Conservation (phyloP, 805 yeast genomes). For the Metschnikowia lachancei region DNA sequence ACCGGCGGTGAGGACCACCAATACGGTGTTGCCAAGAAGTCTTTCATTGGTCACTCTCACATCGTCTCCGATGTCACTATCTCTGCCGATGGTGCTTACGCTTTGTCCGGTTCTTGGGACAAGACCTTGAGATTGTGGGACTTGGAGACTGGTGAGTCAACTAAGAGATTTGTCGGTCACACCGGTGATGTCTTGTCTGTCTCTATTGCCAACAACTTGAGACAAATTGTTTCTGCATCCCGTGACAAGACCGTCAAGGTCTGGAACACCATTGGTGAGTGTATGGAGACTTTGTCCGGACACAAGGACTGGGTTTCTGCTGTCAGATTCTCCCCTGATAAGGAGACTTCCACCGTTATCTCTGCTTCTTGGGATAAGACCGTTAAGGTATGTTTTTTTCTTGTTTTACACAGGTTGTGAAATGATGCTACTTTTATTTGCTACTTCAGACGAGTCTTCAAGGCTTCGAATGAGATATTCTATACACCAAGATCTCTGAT, state of each 20-base stretch:
- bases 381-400: conserved; percentile 83
- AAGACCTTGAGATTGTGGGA: conserved; percentile 99
- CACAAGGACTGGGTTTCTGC: conserved; percentile 99
- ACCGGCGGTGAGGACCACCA: conserved; percentile 86
- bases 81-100: conserved; percentile 96
- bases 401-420: conserved; percentile 20
- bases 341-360: conserved; percentile 69
- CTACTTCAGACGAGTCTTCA: conserved; percentile 91
- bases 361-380: conserved; percentile 99
- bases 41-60: conserved; percentile 98
- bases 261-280: conserved; percentile 98
- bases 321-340: conserved; percentile 94
- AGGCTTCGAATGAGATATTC: conserved; percentile 87
- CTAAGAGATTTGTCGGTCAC: conserved; percentile 98
- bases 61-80: conserved; percentile 96
- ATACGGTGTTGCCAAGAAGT: conserved; percentile 97
- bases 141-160: conserved; percentile 87
- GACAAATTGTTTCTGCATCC: conserved; percentile 98
- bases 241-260: conserved; percentile 98
- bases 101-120: conserved; percentile 99
- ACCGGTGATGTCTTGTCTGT: conserved; percentile 95
- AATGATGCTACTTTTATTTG: conserved; percentile 90
- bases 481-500: conserved; percentile 99
- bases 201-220: conserved; percentile 91
- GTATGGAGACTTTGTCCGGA: conserved; percentile 89